Percentiles rank a stretch among this genome's conserved stretches.
phyloP scores from a whole-genome alignment of 441 rosid genomes.

The Gossypium gossypioides region DNA sequence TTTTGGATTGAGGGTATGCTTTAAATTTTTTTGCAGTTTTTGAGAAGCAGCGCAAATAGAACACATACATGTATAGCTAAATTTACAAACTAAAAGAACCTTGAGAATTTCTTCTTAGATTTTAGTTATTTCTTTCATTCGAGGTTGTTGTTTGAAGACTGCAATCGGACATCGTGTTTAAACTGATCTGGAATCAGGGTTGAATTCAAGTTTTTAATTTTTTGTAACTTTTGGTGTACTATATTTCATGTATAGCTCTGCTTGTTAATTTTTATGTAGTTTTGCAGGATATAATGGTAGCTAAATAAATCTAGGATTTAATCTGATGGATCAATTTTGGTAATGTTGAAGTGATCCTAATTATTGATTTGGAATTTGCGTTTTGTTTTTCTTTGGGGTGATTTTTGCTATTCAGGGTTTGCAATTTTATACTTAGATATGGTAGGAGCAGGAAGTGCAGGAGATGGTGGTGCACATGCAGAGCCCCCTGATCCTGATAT shows the following conservation, averaged over 20 bases:
- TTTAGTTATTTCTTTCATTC: neutral
- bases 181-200: neutral
- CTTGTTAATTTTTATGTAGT: neutral
- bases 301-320: neutral
- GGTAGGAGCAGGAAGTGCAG: slow-evolving; percentile 35
- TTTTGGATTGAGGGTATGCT: neutral
- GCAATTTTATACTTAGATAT: neutral
- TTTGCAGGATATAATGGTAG: neutral
- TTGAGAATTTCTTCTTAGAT: neutral
- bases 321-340: neutral
- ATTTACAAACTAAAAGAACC: neutral
- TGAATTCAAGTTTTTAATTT: neutral
- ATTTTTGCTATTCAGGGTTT: neutral
- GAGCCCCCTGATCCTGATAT: slow-evolving; percentile 74
- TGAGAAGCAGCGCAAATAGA: neutral
- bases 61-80: neutral
- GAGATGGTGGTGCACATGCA: slow-evolving; percentile 37
- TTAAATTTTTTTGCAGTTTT: neutral
- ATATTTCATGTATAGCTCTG: neutral
- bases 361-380: neutral
- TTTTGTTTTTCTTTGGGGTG: neutral
- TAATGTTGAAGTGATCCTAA: neutral
- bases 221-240: neutral
- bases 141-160: neutral
- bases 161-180: neutral